Conservation (phyloP, 2,329 filamentous ascomycete species). For the Talaromyces marneffei region DNA sequence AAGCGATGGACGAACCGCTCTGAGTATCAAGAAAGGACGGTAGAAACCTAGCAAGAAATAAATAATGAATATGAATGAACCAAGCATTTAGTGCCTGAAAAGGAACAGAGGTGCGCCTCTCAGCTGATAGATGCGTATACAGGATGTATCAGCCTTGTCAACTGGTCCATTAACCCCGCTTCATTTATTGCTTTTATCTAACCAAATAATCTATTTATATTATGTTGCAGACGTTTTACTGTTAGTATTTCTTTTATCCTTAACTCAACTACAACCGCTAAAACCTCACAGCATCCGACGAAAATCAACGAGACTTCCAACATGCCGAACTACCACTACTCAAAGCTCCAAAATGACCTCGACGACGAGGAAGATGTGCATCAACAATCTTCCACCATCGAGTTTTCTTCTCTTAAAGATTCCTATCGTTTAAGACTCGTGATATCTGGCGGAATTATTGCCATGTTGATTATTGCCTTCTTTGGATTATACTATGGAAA, state of each 20-base stretch:
- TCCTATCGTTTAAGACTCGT: neutral
- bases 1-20: neutral
- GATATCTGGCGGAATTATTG: neutral
- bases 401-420: neutral
- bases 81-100: neutral
- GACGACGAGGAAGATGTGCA: neutral
- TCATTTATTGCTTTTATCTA: neutral
- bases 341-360: neutral
- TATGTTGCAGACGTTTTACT: no score
- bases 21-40: neutral
- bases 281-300: no score
- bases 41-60: neutral
- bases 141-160: neutral
- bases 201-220: neutral
- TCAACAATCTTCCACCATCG: neutral
- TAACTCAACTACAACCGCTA: neutral
- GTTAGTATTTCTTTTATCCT: no score
- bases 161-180: neutral
- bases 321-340: neutral
- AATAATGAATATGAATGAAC: neutral
- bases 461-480: neutral
- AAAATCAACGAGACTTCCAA: neutral
- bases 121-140: neutral
- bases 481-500: neutral
- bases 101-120: neutral